Evolutionary conservation across 345 rosid species (phyloP), one percentile per base, ranked within the genome.

Genomic region (Bruguiera parviflora): DNA sequence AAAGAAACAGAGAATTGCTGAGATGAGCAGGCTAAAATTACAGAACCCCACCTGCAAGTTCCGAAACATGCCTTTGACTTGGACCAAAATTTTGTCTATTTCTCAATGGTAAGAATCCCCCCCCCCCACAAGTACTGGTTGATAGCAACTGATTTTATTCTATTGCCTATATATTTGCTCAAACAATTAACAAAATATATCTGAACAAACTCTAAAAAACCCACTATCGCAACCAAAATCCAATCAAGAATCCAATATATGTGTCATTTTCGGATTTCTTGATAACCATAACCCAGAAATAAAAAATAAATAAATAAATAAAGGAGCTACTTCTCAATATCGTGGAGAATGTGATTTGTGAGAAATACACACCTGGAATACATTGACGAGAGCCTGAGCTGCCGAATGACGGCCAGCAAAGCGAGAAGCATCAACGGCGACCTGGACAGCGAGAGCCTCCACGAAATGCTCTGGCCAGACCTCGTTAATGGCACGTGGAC

Each of bases 381-480:
- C 76, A 77, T 83, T 94, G 80, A 83, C 82, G 25, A 95, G 78
- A 19, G 96, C 89, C 13, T 82, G 81, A 21, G 96, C 97, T 1
- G 87, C 97, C 21, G 90, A 80, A 15, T 87, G 96, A 20, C 87
- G 88, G 2, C 99, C 92, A 9, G 18, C 2, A 1, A 84, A 64
- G 63, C 78, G 84, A 61, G 87, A 75, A 62, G 89, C 92, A 35
- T 87, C 85, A 53, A 75, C 66, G 69, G 97, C 97, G 9, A 87
- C 95, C 29, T 83, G 96, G 57, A 78, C 66, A 21, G 96, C 96
- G 21, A 95, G 89, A 46, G 92, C 89, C 75, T 95, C 99, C 19
- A 95, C 75, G 61, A 95, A 88, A 65, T 92, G 97, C 66, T 90
- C 96, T 0, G 97, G 99, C 99, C 99, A 95, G 8, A 85, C 84